Base-by-base conservation (phyloP, 257 asterid species). In the Lycium barbarum region DNA sequence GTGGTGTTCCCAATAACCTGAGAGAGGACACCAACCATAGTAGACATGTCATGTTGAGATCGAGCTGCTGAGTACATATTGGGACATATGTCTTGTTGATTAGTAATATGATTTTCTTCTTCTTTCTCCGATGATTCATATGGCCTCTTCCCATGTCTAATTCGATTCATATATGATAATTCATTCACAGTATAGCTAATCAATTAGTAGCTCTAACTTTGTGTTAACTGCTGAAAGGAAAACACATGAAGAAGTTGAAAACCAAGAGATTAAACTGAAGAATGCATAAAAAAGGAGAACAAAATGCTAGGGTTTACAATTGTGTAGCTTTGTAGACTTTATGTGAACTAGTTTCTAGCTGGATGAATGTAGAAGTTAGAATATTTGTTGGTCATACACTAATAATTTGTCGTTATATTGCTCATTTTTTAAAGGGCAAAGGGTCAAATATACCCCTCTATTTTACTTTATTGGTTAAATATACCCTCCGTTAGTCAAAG, bases 71-170 rank as follows among this genome's bases (percentile, higher is more conserved):
- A 70, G 40, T 55, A 83, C 82, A 53, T 78, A 26, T 76, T 22
- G 18, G 66, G 57, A 72, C 17, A 45, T 38, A 43, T 38, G 26
- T 20, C 54, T 38, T 38, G 74, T 10, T 66, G 13, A 12, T 66
- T 12, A 36, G 57, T 20, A n/a, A 65, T n/a, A 22, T 12, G 7
- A 15, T 38, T 17, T 11, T 20, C 67, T 15, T 47, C 45, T 9
- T 70, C 53, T 83, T 83, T 51, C 11, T 83, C 86, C 38, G 90
- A 87, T 5, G 84, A 53, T 76, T 85, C 91, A 82, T 70, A 38
- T 0, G 15, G 26, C 53, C 49, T 70, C 54, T 38, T 70, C 26
- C 79, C 79, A n/a, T n/a, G n/a, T n/a, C n/a, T n/a, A n/a, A n/a
- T n/a, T n/a, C n/a, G n/a, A n/a, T n/a, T n/a, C n/a, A n/a, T 55